phyloP scores from a whole-genome alignment of 2,329 filamentous ascomycete genomes.

The Aspergillus quadrilineatus region DNA sequence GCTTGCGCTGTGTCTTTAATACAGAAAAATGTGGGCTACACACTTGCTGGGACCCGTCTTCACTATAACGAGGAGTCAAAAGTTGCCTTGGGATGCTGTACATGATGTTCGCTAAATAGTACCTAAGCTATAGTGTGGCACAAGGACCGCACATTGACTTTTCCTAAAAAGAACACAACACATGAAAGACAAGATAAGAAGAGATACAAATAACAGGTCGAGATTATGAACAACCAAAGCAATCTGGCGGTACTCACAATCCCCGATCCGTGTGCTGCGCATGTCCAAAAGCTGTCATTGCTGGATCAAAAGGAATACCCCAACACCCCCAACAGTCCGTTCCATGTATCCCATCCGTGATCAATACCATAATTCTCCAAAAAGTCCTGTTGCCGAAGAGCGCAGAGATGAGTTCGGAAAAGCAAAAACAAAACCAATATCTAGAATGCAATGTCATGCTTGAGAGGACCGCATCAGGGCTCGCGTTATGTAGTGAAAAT shows the following conservation, averaged over 20 bases:
- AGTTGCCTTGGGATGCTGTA: conserved; percentile 11
- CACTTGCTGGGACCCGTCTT: neutral
- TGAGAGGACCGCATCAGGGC: conserved; percentile 17
- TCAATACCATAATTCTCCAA: conserved; percentile 43
- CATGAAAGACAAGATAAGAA: conserved; percentile 13
- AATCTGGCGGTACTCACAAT: conserved; percentile 32
- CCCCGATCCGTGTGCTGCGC: conserved; percentile 27
- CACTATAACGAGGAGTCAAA: neutral
- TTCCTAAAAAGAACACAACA: conserved; percentile 8
- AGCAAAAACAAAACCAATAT: conserved; percentile 20
- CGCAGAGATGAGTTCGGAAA: conserved; percentile 30
- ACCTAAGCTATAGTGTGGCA: conserved; percentile 6
- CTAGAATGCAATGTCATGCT: conserved; percentile 27
- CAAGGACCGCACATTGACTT: conserved; percentile 15
- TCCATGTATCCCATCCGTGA: conserved; percentile 41
- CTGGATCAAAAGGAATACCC: conserved; percentile 40
- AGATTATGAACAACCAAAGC: conserved; percentile 33
- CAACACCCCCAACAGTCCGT: conserved; percentile 42
- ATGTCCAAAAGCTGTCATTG: conserved; percentile 27
- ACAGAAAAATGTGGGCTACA: too few species aligned
- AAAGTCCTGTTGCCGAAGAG: conserved; percentile 37
- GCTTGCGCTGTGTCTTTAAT: too few species aligned
- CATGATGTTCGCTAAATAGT: conserved; percentile 17
- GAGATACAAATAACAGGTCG: conserved; percentile 15
- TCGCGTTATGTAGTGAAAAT: conserved; percentile 12